These are phyloP conservation scores for Canavalia ensiformis DNA, from an alignment of 306 rosid genomes.

Conservation along the genomic window DNA sequence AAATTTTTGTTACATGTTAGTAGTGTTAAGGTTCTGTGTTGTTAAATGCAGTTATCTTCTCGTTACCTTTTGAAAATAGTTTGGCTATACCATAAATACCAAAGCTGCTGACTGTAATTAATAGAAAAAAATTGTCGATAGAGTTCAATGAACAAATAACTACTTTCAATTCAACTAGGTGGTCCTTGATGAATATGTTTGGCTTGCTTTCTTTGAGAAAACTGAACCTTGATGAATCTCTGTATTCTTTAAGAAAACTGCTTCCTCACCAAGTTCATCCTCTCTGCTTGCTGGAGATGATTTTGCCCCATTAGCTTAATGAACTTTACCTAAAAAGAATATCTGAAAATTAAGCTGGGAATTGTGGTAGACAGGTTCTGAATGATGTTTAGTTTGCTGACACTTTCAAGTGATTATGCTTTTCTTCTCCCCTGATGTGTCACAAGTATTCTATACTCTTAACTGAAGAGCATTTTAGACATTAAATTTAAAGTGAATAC, in stretches of 20 bases:
- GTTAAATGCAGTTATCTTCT: slow-evolving; percentile 30
- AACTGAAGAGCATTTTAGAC: slow-evolving; percentile 2
- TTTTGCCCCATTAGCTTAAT: not conserved
- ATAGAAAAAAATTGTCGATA: not conserved
- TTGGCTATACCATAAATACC: slow-evolving; percentile 15
- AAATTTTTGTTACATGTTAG: slow-evolving; percentile 25
- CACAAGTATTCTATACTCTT: not conserved
- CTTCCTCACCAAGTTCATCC: not conserved
- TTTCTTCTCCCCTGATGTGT: slow-evolving; percentile 14
- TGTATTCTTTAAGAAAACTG: no score
- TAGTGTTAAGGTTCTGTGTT: not conserved
- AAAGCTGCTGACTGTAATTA: slow-evolving; percentile 8
- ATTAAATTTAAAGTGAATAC: slow-evolving; percentile 5
- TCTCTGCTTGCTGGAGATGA: slow-evolving; percentile 9
- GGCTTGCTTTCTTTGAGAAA: slow-evolving; percentile 13
- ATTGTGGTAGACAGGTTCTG: not conserved
- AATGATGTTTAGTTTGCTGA: slow-evolving; percentile 14
- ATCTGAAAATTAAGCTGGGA: not conserved
- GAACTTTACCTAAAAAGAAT: not conserved
- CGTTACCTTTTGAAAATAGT: slow-evolving; percentile 20
- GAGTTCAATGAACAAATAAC: not conserved
- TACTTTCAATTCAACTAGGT: not conserved
- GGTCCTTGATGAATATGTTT: not conserved
- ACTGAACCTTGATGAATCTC: not conserved
- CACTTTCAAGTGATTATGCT: not conserved